Evolutionary conservation across 108 stramenopile genomes (phyloP).

Genomic region (Pseudonitzschia multistriata): DNA sequence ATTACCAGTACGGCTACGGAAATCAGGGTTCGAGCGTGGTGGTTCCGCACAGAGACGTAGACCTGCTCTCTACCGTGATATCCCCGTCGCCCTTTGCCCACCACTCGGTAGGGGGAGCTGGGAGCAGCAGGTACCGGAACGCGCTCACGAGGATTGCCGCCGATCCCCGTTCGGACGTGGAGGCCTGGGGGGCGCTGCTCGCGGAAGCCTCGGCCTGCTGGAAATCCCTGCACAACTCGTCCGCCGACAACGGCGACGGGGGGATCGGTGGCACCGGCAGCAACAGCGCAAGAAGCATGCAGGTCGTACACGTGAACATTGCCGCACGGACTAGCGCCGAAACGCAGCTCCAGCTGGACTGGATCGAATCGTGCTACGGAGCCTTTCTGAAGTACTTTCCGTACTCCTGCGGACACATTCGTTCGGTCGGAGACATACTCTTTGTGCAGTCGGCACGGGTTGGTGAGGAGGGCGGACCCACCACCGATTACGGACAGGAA

Average conservation of each 20-base stretch:
- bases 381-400: constrained; percentile 72
- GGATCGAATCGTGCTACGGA: constrained; percentile 78
- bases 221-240: constrained; percentile 24
- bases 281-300: background rate
- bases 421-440: constrained; percentile 58
- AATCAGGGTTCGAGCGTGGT: no score
- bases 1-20: background rate
- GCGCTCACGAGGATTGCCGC: constrained; percentile 68
- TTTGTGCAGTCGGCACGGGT: constrained; percentile 51
- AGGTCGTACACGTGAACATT: constrained; percentile 9
- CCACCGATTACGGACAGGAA: constrained; percentile 28
- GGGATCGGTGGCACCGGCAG: background rate
- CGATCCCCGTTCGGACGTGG: constrained; percentile 64
- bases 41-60: constrained; percentile 5
- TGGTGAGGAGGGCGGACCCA: constrained; percentile 48
- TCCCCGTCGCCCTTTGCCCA: constrained; percentile 77
- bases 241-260: background rate
- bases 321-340: constrained; percentile 36
- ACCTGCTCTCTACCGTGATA: constrained; percentile 35
- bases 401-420: constrained; percentile 49
- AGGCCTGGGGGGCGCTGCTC: constrained; percentile 83
- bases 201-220: constrained; percentile 70
- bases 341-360: constrained; percentile 70
- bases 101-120: constrained; percentile 62
- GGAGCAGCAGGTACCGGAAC: constrained; percentile 75